Evolutionary conservation across 805 yeast species (phyloP), one percentile per base, ranked within the genome.

Genomic region (Candida maltosa): DNA sequence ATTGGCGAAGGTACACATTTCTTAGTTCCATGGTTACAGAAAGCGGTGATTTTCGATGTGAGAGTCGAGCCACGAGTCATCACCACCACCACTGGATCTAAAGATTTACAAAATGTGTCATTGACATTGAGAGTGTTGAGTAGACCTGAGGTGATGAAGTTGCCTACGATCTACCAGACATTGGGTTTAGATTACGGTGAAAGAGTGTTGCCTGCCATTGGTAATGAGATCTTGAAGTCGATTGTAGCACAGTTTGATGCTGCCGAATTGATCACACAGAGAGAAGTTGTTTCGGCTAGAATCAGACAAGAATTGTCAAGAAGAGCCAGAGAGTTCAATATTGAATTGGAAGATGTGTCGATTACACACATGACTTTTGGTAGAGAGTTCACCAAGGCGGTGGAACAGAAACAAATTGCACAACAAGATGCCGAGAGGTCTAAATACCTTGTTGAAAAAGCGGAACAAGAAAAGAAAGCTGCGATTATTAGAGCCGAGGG

Each of bases 371-470:
- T 93, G 87, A 87, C 97, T 1, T 93, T 93, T 60, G 97, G 98
- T 35, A 76, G 75, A 46, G 98, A 93, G 58, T 93, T 93, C 70
- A 93, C 98, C 36, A 89, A 86, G 63, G 97, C 98, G 22, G 98
- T 93, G 41, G 98, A 93, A 68, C 95, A 87, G 68, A 93, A 93
- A 61, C 97, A 93, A 66, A 94, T 93, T 65, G 98, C 98, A 21
- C 98, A 93, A 69, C 98, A 93, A 66, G 98, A 93, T 58, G 97
- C 98, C 17, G 97, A 93, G 69, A 77, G 98, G 48, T 96, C 97
- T 40, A 84, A 83, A 54, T 93, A 78, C 56, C 70, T 87, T 35
- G 97, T 93, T 37, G 97, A 89, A 56, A 84, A 84, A 58, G 97
- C 97, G 6, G 97, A 93, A 62, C 98, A 93, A 68, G 97, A 91